Conservation (phyloP, 2,329 filamentous ascomycete species). For the Biscogniauxia sp. region DNA sequence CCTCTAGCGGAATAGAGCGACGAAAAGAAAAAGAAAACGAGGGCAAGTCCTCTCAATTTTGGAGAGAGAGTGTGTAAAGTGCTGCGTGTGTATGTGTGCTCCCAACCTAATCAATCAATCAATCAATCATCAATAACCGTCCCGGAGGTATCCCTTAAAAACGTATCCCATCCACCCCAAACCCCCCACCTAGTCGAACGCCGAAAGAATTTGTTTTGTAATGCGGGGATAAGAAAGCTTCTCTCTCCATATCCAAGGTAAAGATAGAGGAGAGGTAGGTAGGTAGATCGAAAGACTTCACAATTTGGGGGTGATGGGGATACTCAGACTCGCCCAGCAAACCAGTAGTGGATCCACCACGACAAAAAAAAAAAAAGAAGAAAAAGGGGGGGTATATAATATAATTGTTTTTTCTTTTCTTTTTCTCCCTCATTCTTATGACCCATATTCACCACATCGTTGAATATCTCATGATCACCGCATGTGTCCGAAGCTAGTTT, state of each 20-base stretch:
- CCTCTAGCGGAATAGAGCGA: too few species aligned
- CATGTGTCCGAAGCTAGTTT: constrained; percentile 42
- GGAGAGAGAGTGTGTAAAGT: neutral
- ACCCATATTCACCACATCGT: neutral
- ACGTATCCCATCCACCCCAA: neutral
- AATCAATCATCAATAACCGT: neutral
- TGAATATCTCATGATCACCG: constrained; percentile 17
- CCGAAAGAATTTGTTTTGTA: neutral
- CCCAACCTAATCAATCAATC: neutral
- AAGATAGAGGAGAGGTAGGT: neutral
- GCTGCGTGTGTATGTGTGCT: neutral
- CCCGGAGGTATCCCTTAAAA: neutral
- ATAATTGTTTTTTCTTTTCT: constrained; percentile 4
- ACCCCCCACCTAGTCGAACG: neutral
- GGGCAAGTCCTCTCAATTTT: too few species aligned
- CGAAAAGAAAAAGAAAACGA: too few species aligned
- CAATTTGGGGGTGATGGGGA: too few species aligned
- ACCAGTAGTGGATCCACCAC: neutral
- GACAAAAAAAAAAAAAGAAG: constrained; percentile 1
- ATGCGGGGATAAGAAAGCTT: too few species aligned
- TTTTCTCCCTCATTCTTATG: constrained; percentile 4
- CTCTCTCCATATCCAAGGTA: neutral
- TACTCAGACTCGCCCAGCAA: too few species aligned
- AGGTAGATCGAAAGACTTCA: neutral
- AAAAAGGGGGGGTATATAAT: neutral